Percentiles rank a stretch among this genome's conserved stretches.
phyloP scores from a whole-genome alignment of 1,284 basidiomycete species.

The Moniliophthora roreri region DNA sequence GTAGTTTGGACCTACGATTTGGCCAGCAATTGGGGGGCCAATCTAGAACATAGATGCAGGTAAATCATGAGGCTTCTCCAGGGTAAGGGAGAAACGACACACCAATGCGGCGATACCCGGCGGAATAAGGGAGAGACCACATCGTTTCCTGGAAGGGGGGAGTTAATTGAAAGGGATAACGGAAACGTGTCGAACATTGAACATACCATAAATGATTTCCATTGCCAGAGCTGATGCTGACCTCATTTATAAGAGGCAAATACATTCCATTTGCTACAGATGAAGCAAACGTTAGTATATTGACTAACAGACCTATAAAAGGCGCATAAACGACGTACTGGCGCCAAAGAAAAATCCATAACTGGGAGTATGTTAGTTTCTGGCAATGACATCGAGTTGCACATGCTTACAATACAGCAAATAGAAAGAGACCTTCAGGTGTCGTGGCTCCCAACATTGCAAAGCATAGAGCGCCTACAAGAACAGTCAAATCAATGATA shows the following conservation, averaged over 20 bases:
- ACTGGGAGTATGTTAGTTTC: constrained; percentile 6
- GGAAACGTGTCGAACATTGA: background rate
- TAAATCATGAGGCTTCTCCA: no score
- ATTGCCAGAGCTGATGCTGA: background rate
- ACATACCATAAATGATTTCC: background rate
- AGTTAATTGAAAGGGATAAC: background rate
- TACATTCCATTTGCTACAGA: constrained; percentile 7
- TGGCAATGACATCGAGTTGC: background rate
- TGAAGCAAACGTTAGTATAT: constrained; percentile 12
- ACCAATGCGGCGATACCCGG: background rate
- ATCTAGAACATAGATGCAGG: no score
- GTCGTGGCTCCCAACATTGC: constrained; percentile 24
- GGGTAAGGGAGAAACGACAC: no score
- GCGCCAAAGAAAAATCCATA: constrained; percentile 27
- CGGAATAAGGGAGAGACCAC: background rate
- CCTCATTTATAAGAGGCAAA: background rate
- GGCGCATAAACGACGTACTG: constrained; percentile 12
- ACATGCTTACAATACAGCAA: constrained; percentile 20
- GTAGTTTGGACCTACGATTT: background rate
- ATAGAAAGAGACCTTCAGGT: constrained; percentile 22
- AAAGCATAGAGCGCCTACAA: constrained; percentile 19
- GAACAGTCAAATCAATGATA: background rate
- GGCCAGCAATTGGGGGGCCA: background rate
- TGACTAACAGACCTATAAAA: background rate
- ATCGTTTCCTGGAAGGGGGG: background rate